Evolutionary conservation across 177 flowering plant genomes (phyloP), one percentile per base, ranked within the genome.

Genomic region (Vitis hybrid): DNA sequence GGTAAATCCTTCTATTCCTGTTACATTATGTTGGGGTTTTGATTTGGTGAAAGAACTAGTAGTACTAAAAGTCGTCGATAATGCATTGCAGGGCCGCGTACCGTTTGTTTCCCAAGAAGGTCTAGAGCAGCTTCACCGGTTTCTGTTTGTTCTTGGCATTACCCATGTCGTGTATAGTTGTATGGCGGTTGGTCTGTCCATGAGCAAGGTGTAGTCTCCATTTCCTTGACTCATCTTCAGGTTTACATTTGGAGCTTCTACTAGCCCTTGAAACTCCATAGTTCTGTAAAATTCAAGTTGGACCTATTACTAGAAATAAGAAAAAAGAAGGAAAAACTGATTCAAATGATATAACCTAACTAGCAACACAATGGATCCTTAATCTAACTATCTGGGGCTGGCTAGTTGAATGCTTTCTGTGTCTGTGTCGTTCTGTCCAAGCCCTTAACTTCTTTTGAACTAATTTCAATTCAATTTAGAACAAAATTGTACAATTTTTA

Each of bases 41-140:
- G 16, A 18, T 13, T 19, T 14, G 1, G 61, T 56, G 52, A 19
- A 8, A 2, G 13, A 30, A 40, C 50, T 62, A 60, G 52, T 62
- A 57, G 51, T n/a, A 62, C 11, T 57, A 35, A 15, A 3, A 60
- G 16, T 2, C 62, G n/a, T 18, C 67, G 2, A 27, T 66, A 6
- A 2, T 52, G 50, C 14, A 57, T 60, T 74, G 76, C 85, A 93
- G 99, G 99, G 97, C 24, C 92, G 83, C 14, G 97, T 93, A 76
- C 99, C 96, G 6, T 95, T 95, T 77, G 96, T 90, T 58, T 95
- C 99, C 3, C 78, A 81, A 50, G 94, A 93, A 81, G 93, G 98
- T 61, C 97, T 93, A 52, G 92, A 90, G 79, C 98, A 95, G 79
- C 99, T 95, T 72, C 93, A 91, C 69, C 88, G 92, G 1, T 92